Percentiles rank a stretch among this genome's conserved stretches.
phyloP scores from a whole-genome alignment of 257 asterid genomes.

The Solanum rostratum region DNA sequence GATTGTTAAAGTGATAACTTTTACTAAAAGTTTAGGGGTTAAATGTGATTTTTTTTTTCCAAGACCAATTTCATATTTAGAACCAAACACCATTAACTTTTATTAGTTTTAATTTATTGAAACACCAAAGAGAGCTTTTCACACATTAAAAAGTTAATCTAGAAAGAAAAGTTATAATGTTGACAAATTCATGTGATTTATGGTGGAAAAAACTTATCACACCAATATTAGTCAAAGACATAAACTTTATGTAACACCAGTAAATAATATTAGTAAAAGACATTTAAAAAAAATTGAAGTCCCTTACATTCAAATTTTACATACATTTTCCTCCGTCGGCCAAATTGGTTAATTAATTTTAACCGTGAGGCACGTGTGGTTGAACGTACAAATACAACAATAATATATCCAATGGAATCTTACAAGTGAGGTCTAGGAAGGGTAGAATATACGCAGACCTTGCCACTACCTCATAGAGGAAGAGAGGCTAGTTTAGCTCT shows the following conservation, averaged over 20 bases:
- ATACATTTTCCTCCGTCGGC: neutral
- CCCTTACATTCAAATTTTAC: neutral
- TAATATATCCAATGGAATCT: no score
- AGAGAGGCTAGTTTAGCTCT: conserved; percentile 71
- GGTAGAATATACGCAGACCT: no score
- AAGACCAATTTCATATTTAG: neutral
- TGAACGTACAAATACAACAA: neutral
- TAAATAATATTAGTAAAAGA: neutral
- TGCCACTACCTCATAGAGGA: no score
- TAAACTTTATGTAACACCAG: no score
- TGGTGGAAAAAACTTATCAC: neutral
- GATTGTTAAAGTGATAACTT: no score
- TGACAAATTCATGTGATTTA: neutral
- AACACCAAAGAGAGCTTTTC: neutral
- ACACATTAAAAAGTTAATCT: neutral
- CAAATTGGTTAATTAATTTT: neutral
- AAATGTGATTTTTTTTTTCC: no score
- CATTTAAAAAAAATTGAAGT: neutral
- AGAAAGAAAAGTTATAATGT: neutral
- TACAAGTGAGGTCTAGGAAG: no score
- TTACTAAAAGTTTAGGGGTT: no score
- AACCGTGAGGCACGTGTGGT: neutral
- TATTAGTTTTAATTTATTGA: neutral
- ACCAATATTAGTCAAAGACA: no score
- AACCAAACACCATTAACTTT: neutral